Percentiles rank a stretch among this genome's conserved stretches.
These are phyloP conservation scores for Lipomyces starkeyi DNA, from an alignment of 805 yeast genomes.

Conservation along the genomic window DNA sequence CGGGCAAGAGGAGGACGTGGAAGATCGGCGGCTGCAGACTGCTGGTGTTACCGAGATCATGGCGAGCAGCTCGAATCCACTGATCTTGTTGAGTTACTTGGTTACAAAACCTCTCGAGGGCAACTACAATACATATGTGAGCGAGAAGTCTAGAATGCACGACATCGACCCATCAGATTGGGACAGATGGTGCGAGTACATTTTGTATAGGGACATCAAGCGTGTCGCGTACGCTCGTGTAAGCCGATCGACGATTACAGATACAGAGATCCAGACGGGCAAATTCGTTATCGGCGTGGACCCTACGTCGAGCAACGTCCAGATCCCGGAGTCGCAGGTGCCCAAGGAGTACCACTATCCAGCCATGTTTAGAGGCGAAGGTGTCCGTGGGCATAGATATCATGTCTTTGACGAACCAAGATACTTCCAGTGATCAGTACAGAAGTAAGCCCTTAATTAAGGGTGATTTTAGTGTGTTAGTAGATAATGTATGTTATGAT, in stretches of 20 bases:
- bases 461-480: background rate
- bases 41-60: constrained; percentile 75
- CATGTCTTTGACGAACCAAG: constrained; percentile 96
- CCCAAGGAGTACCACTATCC: constrained; percentile 78
- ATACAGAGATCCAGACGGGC: constrained; percentile 95
- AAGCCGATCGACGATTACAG: constrained; percentile 91
- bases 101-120: constrained; percentile 89
- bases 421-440: constrained; percentile 42
- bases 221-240: constrained; percentile 94
- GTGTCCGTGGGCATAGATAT: constrained; percentile 90
- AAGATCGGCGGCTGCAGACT: constrained; percentile 88
- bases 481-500: background rate
- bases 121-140: constrained; percentile 89
- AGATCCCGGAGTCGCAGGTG: constrained; percentile 62
- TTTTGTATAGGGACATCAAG: constrained; percentile 81
- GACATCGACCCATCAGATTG: constrained; percentile 93
- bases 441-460: background rate
- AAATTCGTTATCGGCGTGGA: constrained; percentile 69
- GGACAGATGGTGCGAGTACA: constrained; percentile 99
- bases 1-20: constrained; percentile 97
- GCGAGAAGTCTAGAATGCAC: constrained; percentile 81
- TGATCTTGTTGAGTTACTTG: constrained; percentile 83
- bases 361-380: constrained; percentile 77
- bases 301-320: constrained; percentile 61
- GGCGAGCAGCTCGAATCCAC: constrained; percentile 81